Evolutionary conservation across 768 basidiomycete species (phyloP).

Genomic region (Xerocomus spinulosus): DNA sequence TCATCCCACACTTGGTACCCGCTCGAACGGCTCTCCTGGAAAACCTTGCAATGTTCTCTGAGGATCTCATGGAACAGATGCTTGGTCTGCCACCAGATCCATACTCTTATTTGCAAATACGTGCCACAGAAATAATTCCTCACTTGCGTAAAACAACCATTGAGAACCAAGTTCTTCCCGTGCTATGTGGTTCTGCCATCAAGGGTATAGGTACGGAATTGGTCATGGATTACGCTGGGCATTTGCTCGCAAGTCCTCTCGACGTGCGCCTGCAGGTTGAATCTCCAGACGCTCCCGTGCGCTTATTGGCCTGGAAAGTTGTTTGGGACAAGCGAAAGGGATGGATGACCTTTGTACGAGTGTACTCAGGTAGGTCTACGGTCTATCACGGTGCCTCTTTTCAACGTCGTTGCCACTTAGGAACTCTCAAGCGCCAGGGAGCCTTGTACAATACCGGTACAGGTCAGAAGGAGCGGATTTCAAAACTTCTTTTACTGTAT

Average conservation of each 20-base stretch:
- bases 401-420: constrained; percentile 25
- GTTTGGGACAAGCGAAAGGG: constrained; percentile 77
- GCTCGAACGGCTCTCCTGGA: constrained; percentile 74
- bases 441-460: constrained; percentile 60
- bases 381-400: background rate
- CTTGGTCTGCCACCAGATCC: constrained; percentile 53
- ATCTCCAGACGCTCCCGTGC: constrained; percentile 45
- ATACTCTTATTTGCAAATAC: constrained; percentile 62
- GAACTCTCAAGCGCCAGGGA: constrained; percentile 62
- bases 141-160: constrained; percentile 68
- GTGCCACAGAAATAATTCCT: constrained; percentile 48
- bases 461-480: constrained; percentile 65
- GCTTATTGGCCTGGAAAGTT: constrained; percentile 83
- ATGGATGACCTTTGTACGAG: constrained; percentile 91
- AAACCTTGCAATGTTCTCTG: constrained; percentile 74
- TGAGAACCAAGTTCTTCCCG: constrained; percentile 63
- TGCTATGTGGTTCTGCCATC: constrained; percentile 79
- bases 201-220: constrained; percentile 78
- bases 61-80: constrained; percentile 71
- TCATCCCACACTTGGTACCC: constrained; percentile 57
- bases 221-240: constrained; percentile 77
- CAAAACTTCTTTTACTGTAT: constrained; percentile 74
- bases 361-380: constrained; percentile 68
- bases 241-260: constrained; percentile 70
- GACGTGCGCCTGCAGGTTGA: constrained; percentile 54